These are phyloP conservation scores for Eremomyces bilateralis DNA, from an alignment of 495 filamentous ascomycete genomes.

Conservation along the genomic window DNA sequence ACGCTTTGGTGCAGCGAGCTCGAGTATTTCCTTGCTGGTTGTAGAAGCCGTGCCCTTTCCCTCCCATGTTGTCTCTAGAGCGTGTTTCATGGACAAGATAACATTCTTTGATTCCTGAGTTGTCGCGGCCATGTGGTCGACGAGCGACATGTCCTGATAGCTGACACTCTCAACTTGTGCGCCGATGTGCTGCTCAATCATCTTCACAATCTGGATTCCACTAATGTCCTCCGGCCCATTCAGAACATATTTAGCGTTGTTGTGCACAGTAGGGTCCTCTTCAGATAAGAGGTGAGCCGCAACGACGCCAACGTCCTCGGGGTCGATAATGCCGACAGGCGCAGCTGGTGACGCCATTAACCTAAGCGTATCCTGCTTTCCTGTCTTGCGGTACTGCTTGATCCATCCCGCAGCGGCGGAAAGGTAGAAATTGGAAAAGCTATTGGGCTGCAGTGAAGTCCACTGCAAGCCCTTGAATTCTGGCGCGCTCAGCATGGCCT, in stretches of 20 bases:
- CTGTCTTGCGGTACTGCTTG: conserved; percentile 20
- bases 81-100: conserved; percentile 13
- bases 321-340: conserved; percentile 20
- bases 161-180: conserved; percentile 16
- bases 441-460: conserved; percentile 27
- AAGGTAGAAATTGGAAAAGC: too few relatives aligned
- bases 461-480: conserved; percentile 23
- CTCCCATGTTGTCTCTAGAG: too few relatives aligned
- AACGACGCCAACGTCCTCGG: conserved; percentile 20
- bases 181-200: conserved; percentile 24
- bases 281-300: conserved; percentile 21
- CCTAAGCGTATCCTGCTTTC: conserved; percentile 15
- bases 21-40: too few relatives aligned
- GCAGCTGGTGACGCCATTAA: conserved; percentile 15
- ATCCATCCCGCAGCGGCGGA: conserved; percentile 11
- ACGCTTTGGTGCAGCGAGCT: too few relatives aligned
- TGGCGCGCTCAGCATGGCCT: conserved; percentile 19
- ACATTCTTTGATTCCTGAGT: conserved; percentile 10
- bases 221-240: conserved; percentile 25
- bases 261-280: conserved; percentile 17
- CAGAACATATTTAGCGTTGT: conserved; percentile 22
- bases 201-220: conserved; percentile 19
- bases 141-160: conserved; percentile 19
- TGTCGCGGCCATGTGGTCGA: conserved; percentile 10
- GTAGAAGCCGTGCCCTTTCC: too few relatives aligned